A percentile compares a stretch with the other conserved stretches of the same genome.
Evolutionary conservation across 768 basidiomycete species (phyloP).

Genomic region (Dentipellis sp.): DNA sequence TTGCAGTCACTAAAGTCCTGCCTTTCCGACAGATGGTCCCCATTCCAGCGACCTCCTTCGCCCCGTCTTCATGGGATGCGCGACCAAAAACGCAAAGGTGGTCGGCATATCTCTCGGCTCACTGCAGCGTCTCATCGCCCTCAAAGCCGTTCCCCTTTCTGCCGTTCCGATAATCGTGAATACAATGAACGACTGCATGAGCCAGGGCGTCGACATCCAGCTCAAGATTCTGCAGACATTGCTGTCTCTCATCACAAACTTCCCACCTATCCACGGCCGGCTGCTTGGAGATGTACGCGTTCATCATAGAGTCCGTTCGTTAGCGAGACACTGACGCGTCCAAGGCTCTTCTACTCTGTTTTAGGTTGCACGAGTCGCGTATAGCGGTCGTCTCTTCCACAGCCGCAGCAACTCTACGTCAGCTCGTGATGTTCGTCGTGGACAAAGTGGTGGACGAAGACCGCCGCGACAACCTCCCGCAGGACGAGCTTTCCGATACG

Average conservation of each 20-base stretch:
- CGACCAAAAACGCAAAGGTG: slow-evolving; percentile 89
- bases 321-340: not conserved
- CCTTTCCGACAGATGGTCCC: slow-evolving; percentile 45
- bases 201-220: slow-evolving; percentile 95
- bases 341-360: slow-evolving; percentile 86
- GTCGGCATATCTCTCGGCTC: slow-evolving; percentile 88
- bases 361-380: slow-evolving; percentile 90
- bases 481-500: slow-evolving; percentile 9
- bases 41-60: slow-evolving; percentile 74
- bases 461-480: slow-evolving; percentile 29
- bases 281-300: slow-evolving; percentile 70
- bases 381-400: slow-evolving; percentile 96
- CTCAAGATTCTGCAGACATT: slow-evolving; percentile 89
- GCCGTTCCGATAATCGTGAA: slow-evolving; percentile 72
- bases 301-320: not conserved
- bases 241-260: slow-evolving; percentile 84
- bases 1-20: not conserved
- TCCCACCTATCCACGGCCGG: slow-evolving; percentile 69
- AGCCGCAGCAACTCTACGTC: slow-evolving; percentile 90
- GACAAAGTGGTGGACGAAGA: slow-evolving; percentile 89
- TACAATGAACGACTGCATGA: slow-evolving; percentile 82
- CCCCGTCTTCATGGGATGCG: slow-evolving; percentile 91
- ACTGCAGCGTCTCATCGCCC: slow-evolving; percentile 79
- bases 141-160: slow-evolving; percentile 76
- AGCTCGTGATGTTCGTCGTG: slow-evolving; percentile 95